Evolutionary conservation across 805 yeast species (phyloP).

Genomic region (Sugiyamaella lignohabitans): DNA sequence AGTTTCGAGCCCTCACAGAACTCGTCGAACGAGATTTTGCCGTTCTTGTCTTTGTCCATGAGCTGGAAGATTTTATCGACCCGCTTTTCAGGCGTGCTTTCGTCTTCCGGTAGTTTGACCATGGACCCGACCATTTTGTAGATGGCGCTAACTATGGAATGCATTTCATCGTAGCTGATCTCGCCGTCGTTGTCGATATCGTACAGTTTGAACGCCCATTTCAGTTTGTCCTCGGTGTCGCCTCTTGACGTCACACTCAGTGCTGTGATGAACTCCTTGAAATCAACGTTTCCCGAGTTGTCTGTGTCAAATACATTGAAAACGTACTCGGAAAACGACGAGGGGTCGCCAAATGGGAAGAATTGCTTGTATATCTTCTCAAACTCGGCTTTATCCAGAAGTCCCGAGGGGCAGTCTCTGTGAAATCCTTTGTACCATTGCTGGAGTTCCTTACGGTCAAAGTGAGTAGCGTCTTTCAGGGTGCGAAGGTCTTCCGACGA

Average conservation of each 20-base stretch:
- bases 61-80: constrained; percentile 71
- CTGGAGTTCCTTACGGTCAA: constrained; percentile 88
- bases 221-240: constrained; percentile 69
- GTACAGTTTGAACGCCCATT: constrained; percentile 85
- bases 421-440: constrained; percentile 98
- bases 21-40: constrained; percentile 71
- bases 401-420: constrained; percentile 91
- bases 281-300: constrained; percentile 73
- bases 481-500: constrained; percentile 84
- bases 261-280: constrained; percentile 86
- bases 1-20: constrained; percentile 73
- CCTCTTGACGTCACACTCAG: constrained; percentile 85
- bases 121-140: constrained; percentile 94
- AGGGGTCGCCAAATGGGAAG: constrained; percentile 97
- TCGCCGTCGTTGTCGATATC: constrained; percentile 77
- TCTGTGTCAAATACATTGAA: constrained; percentile 86
- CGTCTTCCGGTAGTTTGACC: constrained; percentile 85
- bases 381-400: constrained; percentile 78
- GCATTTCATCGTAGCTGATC: constrained; percentile 70
- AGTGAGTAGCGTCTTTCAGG: constrained; percentile 78
- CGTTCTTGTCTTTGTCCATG: constrained; percentile 65
- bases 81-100: constrained; percentile 83
- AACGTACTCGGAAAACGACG: constrained; percentile 80
- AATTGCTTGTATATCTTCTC: constrained; percentile 90
- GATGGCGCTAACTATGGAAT: constrained; percentile 71